Evolutionary conservation across 306 rosid genomes (phyloP), one percentile per base, ranked within the genome.

Genomic region (Prosopis cineraria): DNA sequence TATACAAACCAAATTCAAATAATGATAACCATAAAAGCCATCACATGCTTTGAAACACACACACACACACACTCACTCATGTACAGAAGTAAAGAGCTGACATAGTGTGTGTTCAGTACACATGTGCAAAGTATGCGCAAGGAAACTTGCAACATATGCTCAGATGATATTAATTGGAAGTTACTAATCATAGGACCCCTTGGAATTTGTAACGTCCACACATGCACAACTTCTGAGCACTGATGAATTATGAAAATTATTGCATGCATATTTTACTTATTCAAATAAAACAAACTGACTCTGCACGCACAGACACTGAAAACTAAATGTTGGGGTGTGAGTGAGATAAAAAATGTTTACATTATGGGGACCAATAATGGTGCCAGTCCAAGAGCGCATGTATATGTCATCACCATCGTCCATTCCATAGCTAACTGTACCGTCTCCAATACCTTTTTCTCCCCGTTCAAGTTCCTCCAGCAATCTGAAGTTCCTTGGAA

Each of bases 381-480:
- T 90, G 77, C 96, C 96, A 60, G 96, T 90, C 96, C 96, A 90
- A 52, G 96, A 90, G 62, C 93, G 93, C 99, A 96, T 96, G 89
- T 91, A 93, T 79, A 96, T 96, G 81, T 96, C 99, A 78, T 96
- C 99, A 62, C 99, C 99, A 19, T 96, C 99, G 30, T 96, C 99
- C 99, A 96, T 96, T 62, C 99, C 99, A 81, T 93, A 93, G 89
- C 97, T 93, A 52, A 93, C 97, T 44, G 96, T 89, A 76, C 96
- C 97, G 72, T 93, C 97, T 53, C 97, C 97, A 53, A 93, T 93
- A 1, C 97, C 97, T 65, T 93, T 93, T 83, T 93, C 97, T 67
- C 99, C 99, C 1, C 99, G 93, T 86, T 96, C 99, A 68, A 96
- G 99, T 68, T 96, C 99, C 90, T 96, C 99, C 90, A 96, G 88